Evolutionary conservation across 2,329 filamentous ascomycete genomes (phyloP).

Genomic region (Curvularia spicifera): DNA sequence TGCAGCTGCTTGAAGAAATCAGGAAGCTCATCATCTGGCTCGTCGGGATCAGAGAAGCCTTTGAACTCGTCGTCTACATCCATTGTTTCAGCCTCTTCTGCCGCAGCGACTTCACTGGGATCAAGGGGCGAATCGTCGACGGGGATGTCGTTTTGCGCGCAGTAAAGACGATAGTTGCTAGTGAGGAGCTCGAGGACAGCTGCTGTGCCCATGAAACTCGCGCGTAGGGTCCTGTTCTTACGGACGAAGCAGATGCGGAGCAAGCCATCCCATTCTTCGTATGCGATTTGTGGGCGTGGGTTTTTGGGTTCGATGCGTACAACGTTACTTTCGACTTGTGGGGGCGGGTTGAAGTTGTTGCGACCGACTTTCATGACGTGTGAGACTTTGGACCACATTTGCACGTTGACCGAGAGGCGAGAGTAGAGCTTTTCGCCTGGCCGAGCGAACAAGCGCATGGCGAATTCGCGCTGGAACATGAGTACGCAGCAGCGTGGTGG

Average conservation of each 20-base stretch:
- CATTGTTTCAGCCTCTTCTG: constrained; percentile 56
- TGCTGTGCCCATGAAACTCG: constrained; percentile 79
- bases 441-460: constrained; percentile 84
- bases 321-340: constrained; percentile 88
- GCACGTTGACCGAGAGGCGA: constrained; percentile 88
- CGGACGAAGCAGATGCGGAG: constrained; percentile 81
- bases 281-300: constrained; percentile 84
- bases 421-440: constrained; percentile 90
- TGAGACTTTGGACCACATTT: constrained; percentile 82
- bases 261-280: constrained; percentile 94
- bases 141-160: constrained; percentile 80
- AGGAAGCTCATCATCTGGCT: constrained; percentile 74
- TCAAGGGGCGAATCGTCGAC: constrained; percentile 67
- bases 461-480: constrained; percentile 97
- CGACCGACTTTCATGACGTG: constrained; percentile 90
- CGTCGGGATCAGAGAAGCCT: constrained; percentile 61
- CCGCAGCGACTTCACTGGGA: constrained; percentile 34
- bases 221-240: constrained; percentile 88
- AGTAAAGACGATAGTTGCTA: constrained; percentile 88
- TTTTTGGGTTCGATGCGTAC: constrained; percentile 88
- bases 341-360: constrained; percentile 96
- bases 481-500: constrained; percentile 85
- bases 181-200: constrained; percentile 84
- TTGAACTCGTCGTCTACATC: constrained; percentile 58
- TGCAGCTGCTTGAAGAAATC: constrained; percentile 78